Conservation (phyloP, 139 green algal species). For the Chlamydomonas sp. region DNA sequence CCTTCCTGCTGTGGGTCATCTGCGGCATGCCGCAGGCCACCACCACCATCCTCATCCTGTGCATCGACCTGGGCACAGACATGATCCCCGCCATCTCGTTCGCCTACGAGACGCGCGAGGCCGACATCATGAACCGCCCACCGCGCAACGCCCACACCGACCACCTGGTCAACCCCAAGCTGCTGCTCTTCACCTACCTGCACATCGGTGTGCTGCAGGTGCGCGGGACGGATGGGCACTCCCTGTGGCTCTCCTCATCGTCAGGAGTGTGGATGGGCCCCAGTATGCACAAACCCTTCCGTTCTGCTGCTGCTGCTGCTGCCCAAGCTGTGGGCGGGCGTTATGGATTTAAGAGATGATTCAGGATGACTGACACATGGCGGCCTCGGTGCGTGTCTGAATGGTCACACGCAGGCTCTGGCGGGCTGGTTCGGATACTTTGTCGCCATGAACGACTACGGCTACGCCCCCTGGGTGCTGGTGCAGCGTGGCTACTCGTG, state of each 20-base stretch:
- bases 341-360: no score
- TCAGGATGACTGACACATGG: no score
- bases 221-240: neutral
- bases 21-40: constrained; percentile 70
- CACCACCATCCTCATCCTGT: constrained; percentile 83
- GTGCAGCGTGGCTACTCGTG: neutral
- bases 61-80: constrained; percentile 83
- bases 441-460: constrained; percentile 83
- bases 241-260: no score
- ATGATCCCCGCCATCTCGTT: constrained; percentile 87
- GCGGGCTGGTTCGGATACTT: constrained; percentile 84
- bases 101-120: constrained; percentile 84
- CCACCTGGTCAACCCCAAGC: constrained; percentile 68
- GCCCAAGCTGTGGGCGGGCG: neutral
- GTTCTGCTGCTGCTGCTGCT: neutral
- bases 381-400: no score
- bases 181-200: constrained; percentile 85
- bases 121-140: constrained; percentile 83
- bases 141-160: constrained; percentile 72
- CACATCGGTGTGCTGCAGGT: constrained; percentile 82
- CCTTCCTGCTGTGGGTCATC: constrained; percentile 78
- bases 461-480: constrained; percentile 73
- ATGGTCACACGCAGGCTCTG: constrained; percentile 32
- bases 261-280: no score
- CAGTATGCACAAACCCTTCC: neutral